Conservation (phyloP, 345 rosid species). For the Salix dunnii region DNA sequence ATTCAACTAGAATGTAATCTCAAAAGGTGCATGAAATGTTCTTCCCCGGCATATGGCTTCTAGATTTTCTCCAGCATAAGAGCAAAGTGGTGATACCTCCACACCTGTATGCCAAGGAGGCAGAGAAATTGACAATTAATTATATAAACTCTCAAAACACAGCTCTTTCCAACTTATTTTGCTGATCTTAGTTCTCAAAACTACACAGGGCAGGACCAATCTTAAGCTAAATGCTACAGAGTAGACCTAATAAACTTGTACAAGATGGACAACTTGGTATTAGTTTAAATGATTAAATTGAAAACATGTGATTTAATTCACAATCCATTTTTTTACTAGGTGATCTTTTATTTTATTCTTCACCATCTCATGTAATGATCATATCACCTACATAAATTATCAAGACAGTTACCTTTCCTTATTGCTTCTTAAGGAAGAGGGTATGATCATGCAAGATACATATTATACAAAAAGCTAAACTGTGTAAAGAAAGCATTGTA, state of each 20-base stretch:
- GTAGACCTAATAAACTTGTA: not conserved
- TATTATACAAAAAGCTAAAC: no score
- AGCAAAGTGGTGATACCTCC: slow-evolving; percentile 91
- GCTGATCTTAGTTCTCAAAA: not conserved
- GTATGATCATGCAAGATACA: no score
- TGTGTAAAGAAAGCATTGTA: no score
- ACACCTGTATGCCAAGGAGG: slow-evolving; percentile 52
- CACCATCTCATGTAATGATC: no score
- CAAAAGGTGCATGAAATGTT: slow-evolving; percentile 97
- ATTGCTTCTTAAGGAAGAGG: no score
- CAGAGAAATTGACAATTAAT: not conserved
- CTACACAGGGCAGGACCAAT: not conserved
- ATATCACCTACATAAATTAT: no score
- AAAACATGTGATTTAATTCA: not conserved
- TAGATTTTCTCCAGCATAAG: slow-evolving; percentile 88
- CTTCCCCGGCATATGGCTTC: slow-evolving; percentile 97
- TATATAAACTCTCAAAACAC: no score
- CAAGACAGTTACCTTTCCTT: no score
- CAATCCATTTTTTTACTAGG: not conserved
- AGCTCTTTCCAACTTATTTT: not conserved
- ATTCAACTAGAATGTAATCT: slow-evolving; percentile 66
- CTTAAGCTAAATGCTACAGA: not conserved
- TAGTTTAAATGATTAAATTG: not conserved
- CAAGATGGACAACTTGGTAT: not conserved
- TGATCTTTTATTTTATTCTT: no score